These are phyloP conservation scores for Blastocladiella britannica DNA, from an alignment of 192 early-diverging fungal genomes.

Conservation along the genomic window DNA sequence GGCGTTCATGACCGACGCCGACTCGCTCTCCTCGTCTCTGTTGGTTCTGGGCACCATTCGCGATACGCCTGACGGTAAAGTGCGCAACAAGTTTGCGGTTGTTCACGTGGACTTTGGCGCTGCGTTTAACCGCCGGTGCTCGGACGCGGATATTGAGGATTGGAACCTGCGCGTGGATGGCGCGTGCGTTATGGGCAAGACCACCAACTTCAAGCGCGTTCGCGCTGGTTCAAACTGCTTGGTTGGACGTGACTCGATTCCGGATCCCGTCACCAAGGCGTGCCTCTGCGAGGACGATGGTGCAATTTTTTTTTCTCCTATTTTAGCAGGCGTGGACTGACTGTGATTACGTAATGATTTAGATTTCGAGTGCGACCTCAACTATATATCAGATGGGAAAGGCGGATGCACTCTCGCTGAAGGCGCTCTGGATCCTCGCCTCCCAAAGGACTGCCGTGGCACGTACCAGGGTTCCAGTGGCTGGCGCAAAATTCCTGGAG, in stretches of 20 bases:
- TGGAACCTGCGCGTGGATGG: slow-evolving; percentile 55
- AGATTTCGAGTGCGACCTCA: slow-evolving; percentile 93
- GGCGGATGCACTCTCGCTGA: slow-evolving; percentile 37
- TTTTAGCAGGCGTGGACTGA: too few relatives aligned
- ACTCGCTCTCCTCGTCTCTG: slow-evolving; percentile 52
- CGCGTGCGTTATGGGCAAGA: slow-evolving; percentile 48
- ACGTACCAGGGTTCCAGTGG: slow-evolving; percentile 55
- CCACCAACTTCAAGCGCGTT: slow-evolving; percentile 3
- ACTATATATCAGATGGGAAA: slow-evolving; percentile 33
- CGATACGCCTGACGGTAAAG: too few relatives aligned
- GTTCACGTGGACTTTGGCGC: slow-evolving; percentile 52
- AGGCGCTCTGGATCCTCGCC: background rate
- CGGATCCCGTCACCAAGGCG: slow-evolving; percentile 24
- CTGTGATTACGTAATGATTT: too few relatives aligned
- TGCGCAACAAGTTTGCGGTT: slow-evolving; percentile 13
- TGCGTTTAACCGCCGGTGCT: slow-evolving; percentile 42
- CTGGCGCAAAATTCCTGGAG: slow-evolving; percentile 69
- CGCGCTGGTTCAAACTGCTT: background rate
- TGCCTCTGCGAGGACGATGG: slow-evolving; percentile 56
- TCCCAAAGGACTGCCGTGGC: slow-evolving; percentile 4
- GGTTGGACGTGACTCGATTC: slow-evolving; percentile 19
- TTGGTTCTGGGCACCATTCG: slow-evolving; percentile 27
- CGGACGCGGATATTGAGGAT: slow-evolving; percentile 25
- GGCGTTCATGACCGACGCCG: slow-evolving; percentile 58
- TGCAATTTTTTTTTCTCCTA: too few relatives aligned